phyloP scores from a whole-genome alignment of 2,329 filamentous ascomycete genomes.

The Sclerotinia trifoliorum region DNA sequence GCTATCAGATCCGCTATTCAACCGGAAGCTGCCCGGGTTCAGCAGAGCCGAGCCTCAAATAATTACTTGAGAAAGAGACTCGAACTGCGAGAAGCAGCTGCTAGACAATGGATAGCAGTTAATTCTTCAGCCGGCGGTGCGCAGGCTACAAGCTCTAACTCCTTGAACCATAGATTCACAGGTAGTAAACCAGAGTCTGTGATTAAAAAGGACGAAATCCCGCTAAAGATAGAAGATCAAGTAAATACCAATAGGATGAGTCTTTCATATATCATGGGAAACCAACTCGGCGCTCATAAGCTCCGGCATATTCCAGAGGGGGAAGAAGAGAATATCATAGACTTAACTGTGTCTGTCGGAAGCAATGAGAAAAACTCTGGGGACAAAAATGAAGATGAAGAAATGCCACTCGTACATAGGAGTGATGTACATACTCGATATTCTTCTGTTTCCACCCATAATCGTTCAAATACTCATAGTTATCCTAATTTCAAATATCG shows the following conservation, averaged over 20 bases:
- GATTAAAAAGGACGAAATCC: background rate
- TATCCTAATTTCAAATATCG: background rate
- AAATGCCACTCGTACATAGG: background rate
- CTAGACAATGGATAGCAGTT: background rate
- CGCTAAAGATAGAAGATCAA: background rate
- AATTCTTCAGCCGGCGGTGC: too few relatives aligned
- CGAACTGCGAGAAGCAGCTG: background rate
- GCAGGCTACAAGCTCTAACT: too few relatives aligned
- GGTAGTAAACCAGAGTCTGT: background rate
- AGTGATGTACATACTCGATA: background rate
- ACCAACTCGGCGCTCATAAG: too few relatives aligned
- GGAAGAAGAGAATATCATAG: background rate
- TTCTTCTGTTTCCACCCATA: background rate
- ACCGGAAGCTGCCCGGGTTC: background rate
- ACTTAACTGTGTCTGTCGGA: background rate
- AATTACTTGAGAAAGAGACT: background rate
- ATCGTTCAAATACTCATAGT: background rate
- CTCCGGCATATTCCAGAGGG: background rate
- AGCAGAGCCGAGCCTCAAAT: background rate
- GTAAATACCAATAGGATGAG: background rate
- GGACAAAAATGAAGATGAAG: background rate
- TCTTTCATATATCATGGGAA: conserved; percentile 3
- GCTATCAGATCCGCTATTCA: too few relatives aligned
- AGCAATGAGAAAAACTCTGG: background rate
- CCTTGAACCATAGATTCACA: background rate